These are phyloP conservation scores for Schwanniomyces yamadae DNA, from an alignment of 805 yeast species.

Conservation along the genomic window DNA sequence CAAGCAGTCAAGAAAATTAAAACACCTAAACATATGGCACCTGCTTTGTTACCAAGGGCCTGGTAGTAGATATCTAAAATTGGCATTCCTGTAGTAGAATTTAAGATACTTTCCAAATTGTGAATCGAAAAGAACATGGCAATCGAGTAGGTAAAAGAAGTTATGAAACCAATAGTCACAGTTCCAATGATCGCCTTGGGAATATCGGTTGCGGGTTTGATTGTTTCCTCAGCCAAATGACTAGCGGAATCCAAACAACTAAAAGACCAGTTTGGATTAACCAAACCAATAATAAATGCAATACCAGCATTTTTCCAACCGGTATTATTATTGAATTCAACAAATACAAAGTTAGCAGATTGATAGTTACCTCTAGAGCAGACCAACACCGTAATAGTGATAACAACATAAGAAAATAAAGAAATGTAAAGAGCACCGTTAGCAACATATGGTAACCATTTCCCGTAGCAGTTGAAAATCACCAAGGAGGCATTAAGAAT, in stretches of 20 bases:
- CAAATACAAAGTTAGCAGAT: constrained; percentile 52
- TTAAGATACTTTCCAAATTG: constrained; percentile 48
- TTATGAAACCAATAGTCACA: constrained; percentile 63
- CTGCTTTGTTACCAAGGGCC: constrained; percentile 50
- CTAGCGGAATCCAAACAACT: constrained; percentile 70
- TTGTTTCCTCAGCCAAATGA: constrained; percentile 67
- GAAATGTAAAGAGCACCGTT: constrained; percentile 52
- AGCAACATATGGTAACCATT: constrained; percentile 51
- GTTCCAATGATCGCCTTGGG: constrained; percentile 64
- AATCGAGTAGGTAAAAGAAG: constrained; percentile 52
- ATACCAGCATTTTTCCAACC: constrained; percentile 61
- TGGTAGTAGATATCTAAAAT: constrained; percentile 63
- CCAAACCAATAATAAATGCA: constrained; percentile 68
- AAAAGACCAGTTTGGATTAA: constrained; percentile 70
- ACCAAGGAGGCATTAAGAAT: constrained; percentile 41
- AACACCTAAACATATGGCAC: constrained; percentile 52
- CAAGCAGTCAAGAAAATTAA: constrained; percentile 53
- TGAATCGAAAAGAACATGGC: constrained; percentile 60
- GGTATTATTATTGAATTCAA: constrained; percentile 51
- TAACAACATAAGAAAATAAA: constrained; percentile 49
- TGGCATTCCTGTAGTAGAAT: constrained; percentile 59
- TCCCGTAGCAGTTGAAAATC: constrained; percentile 51
- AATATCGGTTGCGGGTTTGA: constrained; percentile 55
- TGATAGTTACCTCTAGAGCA: constrained; percentile 54
- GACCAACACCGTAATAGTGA: constrained; percentile 52